Base-by-base conservation (phyloP, 768 basidiomycete genomes). In the Russula griseocarnosa region DNA sequence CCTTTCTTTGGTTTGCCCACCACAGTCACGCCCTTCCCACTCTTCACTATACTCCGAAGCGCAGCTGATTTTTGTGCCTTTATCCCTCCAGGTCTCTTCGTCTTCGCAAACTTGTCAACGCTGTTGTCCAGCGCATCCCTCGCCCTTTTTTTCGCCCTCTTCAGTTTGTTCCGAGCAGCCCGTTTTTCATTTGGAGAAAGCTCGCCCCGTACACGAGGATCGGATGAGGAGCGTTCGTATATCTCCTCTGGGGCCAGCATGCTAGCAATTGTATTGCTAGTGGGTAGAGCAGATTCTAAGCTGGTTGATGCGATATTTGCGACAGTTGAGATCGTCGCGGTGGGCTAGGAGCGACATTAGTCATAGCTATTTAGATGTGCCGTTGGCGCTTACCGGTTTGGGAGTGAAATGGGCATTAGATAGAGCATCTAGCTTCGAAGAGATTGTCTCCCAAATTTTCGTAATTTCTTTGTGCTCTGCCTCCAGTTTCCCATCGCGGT, bases 161-260 rank as follows among this genome's bases (percentile, higher is more conserved):
- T 82, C 69, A 86, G 81, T 70, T 86, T 88, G 67, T 81, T 81
- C 59, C 86, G 85, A 38, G 84, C 73, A 0, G 86, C 75, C 55
- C 85, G 85, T 76, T 97, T 97, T 76, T 98, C 88, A 22, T 78
- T 73, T 0, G 95, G 91, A 3, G 92, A 92, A 55, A 98, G 78
- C 74, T 98, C 96, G 55, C 86, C 86, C 47, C 84, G 82, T 3
- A 86, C 81, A 47, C 85, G 85, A 26, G 83, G 79, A 54, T 82
- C 81, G 3, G 81, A 74, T 0, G 83, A 71, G 3, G 81, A 73
- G 0, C 89, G 82, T 0, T 86, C 78, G 69, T 89, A 88, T 16
- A 98, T 77, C 75, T 99, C 97, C 73, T 98, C 94, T 1, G 97
- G 97, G 0, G 97, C 93, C 49, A 99, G 82, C 80, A 94, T 88